Percentiles rank a stretch among this genome's conserved stretches.
Conservation (phyloP, 345 rosid genomes). For the Gossypium herbaceum region DNA sequence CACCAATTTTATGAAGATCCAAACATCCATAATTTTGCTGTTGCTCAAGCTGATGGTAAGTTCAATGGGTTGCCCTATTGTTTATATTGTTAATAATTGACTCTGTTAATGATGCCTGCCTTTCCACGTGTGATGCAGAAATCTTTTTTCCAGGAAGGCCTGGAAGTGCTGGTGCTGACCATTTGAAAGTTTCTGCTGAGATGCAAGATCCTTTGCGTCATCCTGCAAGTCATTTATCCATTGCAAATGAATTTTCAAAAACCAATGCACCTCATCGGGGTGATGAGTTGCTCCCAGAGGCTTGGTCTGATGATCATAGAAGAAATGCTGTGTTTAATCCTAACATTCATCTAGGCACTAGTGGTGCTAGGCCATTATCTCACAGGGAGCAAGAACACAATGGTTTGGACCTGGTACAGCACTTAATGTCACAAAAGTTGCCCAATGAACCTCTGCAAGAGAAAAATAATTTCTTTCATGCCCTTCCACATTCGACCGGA, state of each 20-base stretch:
- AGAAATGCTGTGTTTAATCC: conserved; percentile 26
- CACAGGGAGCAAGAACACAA: conserved; percentile 32
- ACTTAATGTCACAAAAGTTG: conserved; percentile 32
- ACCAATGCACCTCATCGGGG: conserved; percentile 33
- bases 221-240: conserved; percentile 26
- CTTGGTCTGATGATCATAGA: conserved; percentile 32
- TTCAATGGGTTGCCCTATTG: neutral
- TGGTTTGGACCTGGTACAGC: conserved; percentile 35
- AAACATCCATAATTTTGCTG: conserved; percentile 28
- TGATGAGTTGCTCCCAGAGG: conserved; percentile 39
- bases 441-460: conserved; percentile 36
- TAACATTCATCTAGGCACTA: conserved; percentile 24
- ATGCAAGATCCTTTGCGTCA: conserved; percentile 26
- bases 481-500: conserved; percentile 24
- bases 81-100: conserved; percentile 17
- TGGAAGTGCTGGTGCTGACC: conserved; percentile 28
- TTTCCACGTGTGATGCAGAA: conserved; percentile 31
- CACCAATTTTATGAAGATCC: conserved; percentile 21
- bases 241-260: conserved; percentile 33
- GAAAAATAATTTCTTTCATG: conserved; percentile 24
- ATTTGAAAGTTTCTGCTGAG: conserved; percentile 22
- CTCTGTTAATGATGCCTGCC: conserved; percentile 6
- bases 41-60: conserved; percentile 48
- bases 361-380: conserved; percentile 32
- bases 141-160: conserved; percentile 45